Percentiles rank a stretch among this genome's conserved stretches.
These are phyloP conservation scores for Kockiozyma suomiensis DNA, from an alignment of 805 yeast genomes.

Conservation along the genomic window DNA sequence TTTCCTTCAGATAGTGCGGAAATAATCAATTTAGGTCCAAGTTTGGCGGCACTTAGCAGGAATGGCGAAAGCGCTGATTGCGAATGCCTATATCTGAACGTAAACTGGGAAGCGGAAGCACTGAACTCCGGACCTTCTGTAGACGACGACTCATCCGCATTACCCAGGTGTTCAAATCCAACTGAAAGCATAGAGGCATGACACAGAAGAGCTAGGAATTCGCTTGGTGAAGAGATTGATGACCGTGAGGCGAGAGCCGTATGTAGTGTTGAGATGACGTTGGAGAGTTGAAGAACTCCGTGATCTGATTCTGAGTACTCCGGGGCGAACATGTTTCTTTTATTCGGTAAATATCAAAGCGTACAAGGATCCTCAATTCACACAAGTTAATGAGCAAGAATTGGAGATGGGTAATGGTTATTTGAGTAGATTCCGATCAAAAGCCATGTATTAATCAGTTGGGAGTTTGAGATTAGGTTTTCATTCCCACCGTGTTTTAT, in stretches of 20 bases:
- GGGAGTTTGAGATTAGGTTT: slow-evolving; percentile 1
- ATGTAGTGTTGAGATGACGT: slow-evolving; percentile 2
- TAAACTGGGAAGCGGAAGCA: slow-evolving; percentile 15
- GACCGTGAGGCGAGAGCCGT: not conserved
- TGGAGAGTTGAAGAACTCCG: slow-evolving; percentile 7
- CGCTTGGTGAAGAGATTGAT: slow-evolving; percentile 11
- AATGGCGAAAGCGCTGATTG: slow-evolving; percentile 25
- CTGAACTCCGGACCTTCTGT: not conserved
- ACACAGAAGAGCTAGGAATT: slow-evolving; percentile 15
- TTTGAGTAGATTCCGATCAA: no score
- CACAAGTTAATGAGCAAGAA: no score
- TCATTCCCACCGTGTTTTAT: no score
- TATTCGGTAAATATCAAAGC: not conserved
- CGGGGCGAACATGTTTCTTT: not conserved
- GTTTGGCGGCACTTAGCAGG: slow-evolving; percentile 15
- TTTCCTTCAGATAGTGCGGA: slow-evolving; percentile 24
- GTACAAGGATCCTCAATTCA: no score
- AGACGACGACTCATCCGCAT: slow-evolving; percentile 3
- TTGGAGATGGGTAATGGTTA: not conserved
- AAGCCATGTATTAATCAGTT: not conserved
- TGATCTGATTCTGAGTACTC: slow-evolving; percentile 10
- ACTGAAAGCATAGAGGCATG: slow-evolving; percentile 26
- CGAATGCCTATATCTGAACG: slow-evolving; percentile 18
- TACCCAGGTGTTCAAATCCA: slow-evolving; percentile 25
- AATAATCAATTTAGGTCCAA: slow-evolving; percentile 22